Percentiles rank a stretch among this genome's conserved stretches.
These are phyloP conservation scores for Ceratopteris richardii DNA, from an alignment of 75 land plant genomes.

Conservation along the genomic window DNA sequence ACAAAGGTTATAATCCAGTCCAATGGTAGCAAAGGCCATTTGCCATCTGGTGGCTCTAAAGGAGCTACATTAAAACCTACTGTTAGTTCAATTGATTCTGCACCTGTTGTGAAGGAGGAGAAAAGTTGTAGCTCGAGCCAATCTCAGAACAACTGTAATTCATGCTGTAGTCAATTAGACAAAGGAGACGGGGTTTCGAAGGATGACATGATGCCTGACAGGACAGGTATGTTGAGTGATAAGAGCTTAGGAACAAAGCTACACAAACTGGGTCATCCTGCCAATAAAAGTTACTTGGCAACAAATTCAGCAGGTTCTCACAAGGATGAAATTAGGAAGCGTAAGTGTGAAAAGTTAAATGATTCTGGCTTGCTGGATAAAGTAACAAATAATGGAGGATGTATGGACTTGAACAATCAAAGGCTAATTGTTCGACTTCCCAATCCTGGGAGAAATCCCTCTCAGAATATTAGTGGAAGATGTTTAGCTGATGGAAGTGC, in stretches of 20 bases:
- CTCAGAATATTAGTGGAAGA: constrained; percentile 8
- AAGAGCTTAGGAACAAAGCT: constrained; percentile 1
- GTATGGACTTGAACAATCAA: constrained; percentile 15
- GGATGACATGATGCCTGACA: constrained; percentile 4
- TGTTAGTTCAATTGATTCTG: constrained; percentile 13
- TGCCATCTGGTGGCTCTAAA: constrained; percentile 9
- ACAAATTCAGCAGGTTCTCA: not conserved
- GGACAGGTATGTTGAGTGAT: not conserved
- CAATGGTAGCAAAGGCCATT: not conserved
- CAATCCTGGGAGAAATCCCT: constrained; percentile 30
- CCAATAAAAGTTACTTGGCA: not conserved
- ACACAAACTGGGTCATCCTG: not conserved
- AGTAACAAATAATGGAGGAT: not conserved
- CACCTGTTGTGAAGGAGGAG: constrained; percentile 35
- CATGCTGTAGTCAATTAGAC: constrained; percentile 21
- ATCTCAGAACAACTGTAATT: constrained; percentile 18
- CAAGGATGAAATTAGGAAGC: not conserved
- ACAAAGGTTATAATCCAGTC: constrained; percentile 36
- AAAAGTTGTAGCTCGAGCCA: constrained; percentile 41
- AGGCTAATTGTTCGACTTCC: constrained; percentile 38
- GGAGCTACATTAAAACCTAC: constrained; percentile 20
- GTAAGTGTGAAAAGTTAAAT: not conserved
- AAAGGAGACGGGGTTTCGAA: constrained; percentile 5
- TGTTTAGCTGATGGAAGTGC: constrained; percentile 2
- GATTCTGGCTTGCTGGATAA: constrained; percentile 7